Conservation (phyloP, 2,329 filamentous ascomycete species). For the Pyricularia sp. region DNA sequence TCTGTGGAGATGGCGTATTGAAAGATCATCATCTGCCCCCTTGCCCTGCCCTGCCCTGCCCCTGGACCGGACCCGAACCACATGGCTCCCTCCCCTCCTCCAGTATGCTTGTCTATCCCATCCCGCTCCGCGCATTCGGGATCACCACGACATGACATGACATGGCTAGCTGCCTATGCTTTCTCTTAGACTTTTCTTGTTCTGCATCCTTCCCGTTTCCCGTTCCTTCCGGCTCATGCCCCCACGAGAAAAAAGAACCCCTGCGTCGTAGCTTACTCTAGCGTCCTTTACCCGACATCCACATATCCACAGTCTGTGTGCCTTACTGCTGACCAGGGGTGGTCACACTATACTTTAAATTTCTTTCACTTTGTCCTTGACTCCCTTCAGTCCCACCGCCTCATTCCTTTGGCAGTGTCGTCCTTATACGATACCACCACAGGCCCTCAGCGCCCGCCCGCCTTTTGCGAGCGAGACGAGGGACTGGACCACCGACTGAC, state of each 20-base stretch:
- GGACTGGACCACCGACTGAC: slow-evolving; percentile 19
- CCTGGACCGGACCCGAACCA: neutral
- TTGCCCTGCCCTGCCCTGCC: neutral
- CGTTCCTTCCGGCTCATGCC: neutral
- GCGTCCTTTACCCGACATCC: neutral
- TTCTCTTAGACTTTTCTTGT: neutral
- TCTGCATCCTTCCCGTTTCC: neutral
- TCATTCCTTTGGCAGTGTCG: neutral
- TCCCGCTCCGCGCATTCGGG: neutral
- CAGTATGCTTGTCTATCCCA: neutral
- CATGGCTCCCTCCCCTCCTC: neutral
- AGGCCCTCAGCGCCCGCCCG: neutral
- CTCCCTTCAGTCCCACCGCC: neutral
- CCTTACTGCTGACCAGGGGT: neutral
- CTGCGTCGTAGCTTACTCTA: neutral
- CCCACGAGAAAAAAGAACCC: neutral
- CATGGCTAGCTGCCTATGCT: neutral
- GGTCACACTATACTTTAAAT: neutral
- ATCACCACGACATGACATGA: neutral
- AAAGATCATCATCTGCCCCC: neutral
- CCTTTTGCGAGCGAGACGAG: slow-evolving; percentile 10
- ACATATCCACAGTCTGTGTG: neutral
- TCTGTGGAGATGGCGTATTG: slow-evolving; percentile 2
- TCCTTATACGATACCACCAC: neutral
- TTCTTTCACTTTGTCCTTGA: neutral